These are phyloP conservation scores for Talaromyces adpressus DNA, from an alignment of 495 filamentous ascomycete species.

Conservation along the genomic window DNA sequence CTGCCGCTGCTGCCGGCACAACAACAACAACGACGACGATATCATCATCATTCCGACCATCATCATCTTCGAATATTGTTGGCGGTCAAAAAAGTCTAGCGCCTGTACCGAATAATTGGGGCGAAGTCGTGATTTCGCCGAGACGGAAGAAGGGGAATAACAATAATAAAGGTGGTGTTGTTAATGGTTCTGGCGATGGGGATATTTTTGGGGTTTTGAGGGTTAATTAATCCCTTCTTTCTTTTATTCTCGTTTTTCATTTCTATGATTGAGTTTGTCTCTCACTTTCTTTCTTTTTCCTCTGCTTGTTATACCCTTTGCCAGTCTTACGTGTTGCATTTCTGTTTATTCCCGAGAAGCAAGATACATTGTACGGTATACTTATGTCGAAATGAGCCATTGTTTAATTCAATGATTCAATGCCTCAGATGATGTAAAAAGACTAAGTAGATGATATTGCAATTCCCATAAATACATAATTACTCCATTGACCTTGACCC, in stretches of 20 bases:
- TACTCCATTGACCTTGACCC: background rate
- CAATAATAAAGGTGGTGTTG: background rate
- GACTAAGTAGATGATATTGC: background rate
- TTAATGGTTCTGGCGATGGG: constrained; percentile 15
- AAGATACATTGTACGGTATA: background rate
- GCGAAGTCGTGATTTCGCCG: constrained; percentile 40
- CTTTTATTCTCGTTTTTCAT: constrained; percentile 6
- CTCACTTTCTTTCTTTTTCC: background rate
- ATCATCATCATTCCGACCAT: background rate
- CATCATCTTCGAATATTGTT: background rate
- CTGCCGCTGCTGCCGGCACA: background rate
- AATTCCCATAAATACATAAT: constrained; percentile 2
- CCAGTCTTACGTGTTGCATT: constrained; percentile 4
- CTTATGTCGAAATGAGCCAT: background rate
- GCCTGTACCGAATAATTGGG: constrained; percentile 38
- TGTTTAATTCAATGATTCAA: background rate
- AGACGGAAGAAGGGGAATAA: constrained; percentile 22
- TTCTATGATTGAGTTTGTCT: background rate
- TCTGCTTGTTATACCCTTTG: constrained; percentile 4
- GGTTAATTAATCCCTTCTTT: constrained; percentile 22
- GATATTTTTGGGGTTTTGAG: constrained; percentile 44
- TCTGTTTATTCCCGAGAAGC: background rate
- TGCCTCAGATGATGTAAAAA: background rate
- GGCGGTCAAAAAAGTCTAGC: constrained; percentile 1
- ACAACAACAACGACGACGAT: background rate